A percentile compares a stretch with the other conserved stretches of the same genome.
Conservation (phyloP, 1,284 basidiomycete species). For the Sanguinoderma infundibulare region DNA sequence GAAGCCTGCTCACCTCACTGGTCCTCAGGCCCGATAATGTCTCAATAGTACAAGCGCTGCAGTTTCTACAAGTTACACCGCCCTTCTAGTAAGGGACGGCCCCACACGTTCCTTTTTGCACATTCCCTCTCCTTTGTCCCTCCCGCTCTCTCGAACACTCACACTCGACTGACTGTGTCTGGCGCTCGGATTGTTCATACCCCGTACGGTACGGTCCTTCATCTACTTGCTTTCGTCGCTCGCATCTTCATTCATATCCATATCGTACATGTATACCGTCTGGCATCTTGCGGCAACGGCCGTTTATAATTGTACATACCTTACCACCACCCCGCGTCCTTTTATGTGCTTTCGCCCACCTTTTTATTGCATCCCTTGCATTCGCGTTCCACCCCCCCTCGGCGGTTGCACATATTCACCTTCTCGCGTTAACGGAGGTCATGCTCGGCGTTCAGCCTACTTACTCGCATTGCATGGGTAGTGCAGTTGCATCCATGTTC, state of each 20-base stretch:
- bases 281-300: constrained; percentile 9
- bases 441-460: background rate
- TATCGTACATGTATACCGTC: constrained; percentile 8
- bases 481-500: background rate
- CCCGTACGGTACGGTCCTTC: background rate
- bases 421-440: background rate
- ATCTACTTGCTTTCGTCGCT: background rate
- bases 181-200: background rate
- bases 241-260: background rate
- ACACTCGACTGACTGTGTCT: background rate
- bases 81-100: constrained; percentile 15
- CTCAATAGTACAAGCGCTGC: constrained; percentile 18
- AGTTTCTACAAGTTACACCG: constrained; percentile 1
- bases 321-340: background rate
- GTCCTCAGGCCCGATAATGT: constrained; percentile 20
- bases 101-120: constrained; percentile 23
- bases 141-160: background rate
- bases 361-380: constrained; percentile 12
- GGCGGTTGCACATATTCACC: background rate
- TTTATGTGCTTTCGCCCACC: background rate
- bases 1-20: background rate
- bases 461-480: background rate
- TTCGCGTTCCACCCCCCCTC: constrained; percentile 2
- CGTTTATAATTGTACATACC: constrained; percentile 17
- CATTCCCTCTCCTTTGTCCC: background rate